Evolutionary conservation across 2,329 filamentous ascomycete genomes (phyloP).

Genomic region (Lasiodiplodia theobromae): DNA sequence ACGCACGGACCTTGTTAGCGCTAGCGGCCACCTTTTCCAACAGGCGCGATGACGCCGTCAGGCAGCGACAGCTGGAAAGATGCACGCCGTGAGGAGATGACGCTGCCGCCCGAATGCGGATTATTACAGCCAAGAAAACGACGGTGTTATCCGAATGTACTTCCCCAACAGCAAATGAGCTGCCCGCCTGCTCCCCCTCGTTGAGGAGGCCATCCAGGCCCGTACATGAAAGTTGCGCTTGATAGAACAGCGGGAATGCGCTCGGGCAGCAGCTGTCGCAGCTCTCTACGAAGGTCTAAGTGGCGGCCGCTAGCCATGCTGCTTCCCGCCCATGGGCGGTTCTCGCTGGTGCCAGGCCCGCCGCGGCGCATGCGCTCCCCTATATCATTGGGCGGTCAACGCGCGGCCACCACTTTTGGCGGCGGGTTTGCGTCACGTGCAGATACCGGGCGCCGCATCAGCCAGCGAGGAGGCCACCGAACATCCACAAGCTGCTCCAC

Average conservation of each 20-base stretch:
- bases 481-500: slow-evolving; percentile 29
- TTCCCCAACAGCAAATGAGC: neutral
- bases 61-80: neutral
- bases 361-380: slow-evolving; percentile 3
- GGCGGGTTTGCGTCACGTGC: slow-evolving; percentile 6
- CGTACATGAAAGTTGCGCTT: neutral
- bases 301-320: neutral
- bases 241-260: neutral
- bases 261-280: neutral
- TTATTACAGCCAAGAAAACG: neutral
- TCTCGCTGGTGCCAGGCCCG: neutral
- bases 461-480: slow-evolving; percentile 29
- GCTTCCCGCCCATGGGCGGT: neutral
- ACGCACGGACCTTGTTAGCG: neutral
- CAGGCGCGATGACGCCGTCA: slow-evolving; percentile 2
- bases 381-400: slow-evolving; percentile 8
- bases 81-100: neutral
- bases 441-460: slow-evolving; percentile 30
- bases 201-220: neutral
- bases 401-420: slow-evolving; percentile 8
- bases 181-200: neutral
- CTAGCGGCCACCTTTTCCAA: slow-evolving; percentile 1
- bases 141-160: neutral
- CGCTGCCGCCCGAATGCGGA: neutral
- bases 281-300: neutral